Percentiles rank a stretch among this genome's conserved stretches.
Evolutionary conservation across 1,284 basidiomycete genomes (phyloP).

Genomic region (Leccinum solheimii): DNA sequence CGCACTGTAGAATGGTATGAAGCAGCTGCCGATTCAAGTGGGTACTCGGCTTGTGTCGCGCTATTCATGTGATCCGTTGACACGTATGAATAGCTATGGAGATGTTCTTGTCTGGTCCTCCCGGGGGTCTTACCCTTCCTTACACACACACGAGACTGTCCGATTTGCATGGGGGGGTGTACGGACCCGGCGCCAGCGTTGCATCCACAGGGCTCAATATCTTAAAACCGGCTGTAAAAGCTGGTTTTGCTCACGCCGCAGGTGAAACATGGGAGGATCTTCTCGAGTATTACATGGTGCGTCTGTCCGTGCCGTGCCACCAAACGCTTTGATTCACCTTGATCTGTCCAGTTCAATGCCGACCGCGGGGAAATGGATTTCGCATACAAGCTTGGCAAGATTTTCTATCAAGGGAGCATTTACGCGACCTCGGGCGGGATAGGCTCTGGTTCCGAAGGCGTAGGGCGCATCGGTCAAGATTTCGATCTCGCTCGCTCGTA

Average conservation of each 20-base stretch:
- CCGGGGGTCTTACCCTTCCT: constrained; percentile 86
- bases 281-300: constrained; percentile 84
- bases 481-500: constrained; percentile 76
- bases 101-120: constrained; percentile 81
- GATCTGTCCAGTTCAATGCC: constrained; percentile 75
- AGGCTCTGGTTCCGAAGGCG: constrained; percentile 82
- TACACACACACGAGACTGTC: constrained; percentile 83
- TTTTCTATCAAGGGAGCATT: constrained; percentile 93
- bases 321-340: constrained; percentile 5
- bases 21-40: constrained; percentile 80
- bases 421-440: constrained; percentile 74
- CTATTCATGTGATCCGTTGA: neutral
- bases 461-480: constrained; percentile 77
- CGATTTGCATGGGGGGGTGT: constrained; percentile 89
- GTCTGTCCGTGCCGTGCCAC: constrained; percentile 20
- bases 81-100: constrained; percentile 55
- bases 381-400: constrained; percentile 84
- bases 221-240: constrained; percentile 76
- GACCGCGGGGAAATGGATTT: constrained; percentile 86
- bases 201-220: constrained; percentile 81
- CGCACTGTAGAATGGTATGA: constrained; percentile 87
- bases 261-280: constrained; percentile 93
- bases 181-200: constrained; percentile 90
- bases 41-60: constrained; percentile 36
- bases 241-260: constrained; percentile 75